These are phyloP conservation scores for Fusarium dimerum DNA, from an alignment of 2,329 filamentous ascomycete species.

Conservation along the genomic window DNA sequence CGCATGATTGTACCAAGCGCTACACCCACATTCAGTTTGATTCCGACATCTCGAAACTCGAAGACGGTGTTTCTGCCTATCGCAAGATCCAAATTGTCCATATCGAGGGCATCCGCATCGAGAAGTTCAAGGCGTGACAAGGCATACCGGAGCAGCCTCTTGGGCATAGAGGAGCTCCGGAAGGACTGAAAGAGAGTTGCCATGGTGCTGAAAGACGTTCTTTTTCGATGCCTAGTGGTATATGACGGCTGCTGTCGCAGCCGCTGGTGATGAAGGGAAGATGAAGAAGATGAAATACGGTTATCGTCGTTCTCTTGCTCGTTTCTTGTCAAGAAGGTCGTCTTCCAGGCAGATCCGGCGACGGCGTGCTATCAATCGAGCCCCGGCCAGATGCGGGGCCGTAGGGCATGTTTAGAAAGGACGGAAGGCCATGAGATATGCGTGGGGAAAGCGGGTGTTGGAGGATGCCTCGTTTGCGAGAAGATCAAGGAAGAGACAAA, in stretches of 20 bases:
- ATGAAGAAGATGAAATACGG: constrained; percentile 2
- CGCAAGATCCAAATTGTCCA: constrained; percentile 82
- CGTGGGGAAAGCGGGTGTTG: not conserved
- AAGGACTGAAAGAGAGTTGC: constrained; percentile 70
- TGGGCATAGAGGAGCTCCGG: constrained; percentile 74
- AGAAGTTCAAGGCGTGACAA: constrained; percentile 82
- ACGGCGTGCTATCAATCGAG: constrained; percentile 36
- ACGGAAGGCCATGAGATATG: constrained; percentile 22
- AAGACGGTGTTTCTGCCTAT: constrained; percentile 80
- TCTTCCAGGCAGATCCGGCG: constrained; percentile 27
- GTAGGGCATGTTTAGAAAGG: constrained; percentile 35
- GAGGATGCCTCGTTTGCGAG: not conserved
- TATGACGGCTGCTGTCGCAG: constrained; percentile 22
- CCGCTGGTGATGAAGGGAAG: constrained; percentile 6
- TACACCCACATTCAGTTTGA: constrained; percentile 68
- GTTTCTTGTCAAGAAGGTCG: constrained; percentile 12
- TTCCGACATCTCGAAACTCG: constrained; percentile 82
- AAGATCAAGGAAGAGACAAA: not conserved
- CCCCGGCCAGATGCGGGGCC: constrained; percentile 38
- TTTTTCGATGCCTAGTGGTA: constrained; percentile 10
- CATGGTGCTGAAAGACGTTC: constrained; percentile 50
- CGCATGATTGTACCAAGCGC: constrained; percentile 7
- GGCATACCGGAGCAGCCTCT: constrained; percentile 84
- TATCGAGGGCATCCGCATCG: constrained; percentile 82
- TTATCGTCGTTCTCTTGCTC: constrained; percentile 7